Percentiles rank a stretch among this genome's conserved stretches.
Evolutionary conservation across 2,329 filamentous ascomycete species (phyloP).

Genomic region (Botrytis squamosa): DNA sequence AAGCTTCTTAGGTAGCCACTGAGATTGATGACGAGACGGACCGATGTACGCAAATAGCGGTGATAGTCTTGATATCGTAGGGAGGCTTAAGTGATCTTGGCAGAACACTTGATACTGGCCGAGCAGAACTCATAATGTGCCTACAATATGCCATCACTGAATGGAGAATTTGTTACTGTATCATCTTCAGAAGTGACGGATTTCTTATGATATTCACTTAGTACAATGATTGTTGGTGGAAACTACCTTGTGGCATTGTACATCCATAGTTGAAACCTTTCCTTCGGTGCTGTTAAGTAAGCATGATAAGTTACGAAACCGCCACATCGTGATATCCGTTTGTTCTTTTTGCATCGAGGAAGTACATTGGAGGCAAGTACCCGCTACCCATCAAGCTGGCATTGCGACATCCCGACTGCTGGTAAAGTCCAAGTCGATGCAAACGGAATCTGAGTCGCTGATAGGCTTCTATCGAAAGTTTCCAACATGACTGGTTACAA

Average conservation of each 20-base stretch:
- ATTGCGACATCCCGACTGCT: neutral
- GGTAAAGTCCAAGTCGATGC: neutral
- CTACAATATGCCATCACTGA: neutral
- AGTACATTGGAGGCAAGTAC: neutral
- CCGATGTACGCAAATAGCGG: neutral
- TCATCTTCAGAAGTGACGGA: neutral
- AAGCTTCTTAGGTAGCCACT: neutral
- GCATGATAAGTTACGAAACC: neutral
- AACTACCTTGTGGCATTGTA: neutral
- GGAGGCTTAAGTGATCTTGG: neutral
- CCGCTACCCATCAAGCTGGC: neutral
- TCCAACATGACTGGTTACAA: neutral
- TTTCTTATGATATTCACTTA: neutral
- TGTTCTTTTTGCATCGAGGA: neutral
- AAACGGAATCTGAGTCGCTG: neutral
- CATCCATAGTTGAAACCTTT: neutral
- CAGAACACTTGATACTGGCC: neutral
- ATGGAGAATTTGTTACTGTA: neutral
- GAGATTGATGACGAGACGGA: neutral
- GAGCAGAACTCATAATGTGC: neutral
- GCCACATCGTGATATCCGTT: neutral
- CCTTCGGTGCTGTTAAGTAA: neutral
- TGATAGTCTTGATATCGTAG: neutral
- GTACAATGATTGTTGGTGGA: neutral
- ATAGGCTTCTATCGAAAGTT: neutral